Evolutionary conservation across 768 basidiomycete species (phyloP).

Genomic region (Vararia minispora): DNA sequence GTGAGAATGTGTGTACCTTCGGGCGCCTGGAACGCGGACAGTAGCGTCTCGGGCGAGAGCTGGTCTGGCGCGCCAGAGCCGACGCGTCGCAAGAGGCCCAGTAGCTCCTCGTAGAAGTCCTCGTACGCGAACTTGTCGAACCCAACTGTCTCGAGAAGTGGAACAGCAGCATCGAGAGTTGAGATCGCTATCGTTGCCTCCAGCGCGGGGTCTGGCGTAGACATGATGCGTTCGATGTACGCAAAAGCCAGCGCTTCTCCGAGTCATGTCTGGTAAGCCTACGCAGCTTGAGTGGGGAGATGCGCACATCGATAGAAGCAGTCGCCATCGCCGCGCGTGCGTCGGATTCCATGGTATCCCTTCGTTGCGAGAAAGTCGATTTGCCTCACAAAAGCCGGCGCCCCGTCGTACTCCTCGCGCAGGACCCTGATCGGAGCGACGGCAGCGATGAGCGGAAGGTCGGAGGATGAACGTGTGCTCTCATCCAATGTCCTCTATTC

Average conservation of each 20-base stretch:
- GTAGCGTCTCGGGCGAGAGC: constrained; percentile 28
- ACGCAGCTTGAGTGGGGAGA: neutral
- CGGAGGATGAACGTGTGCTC: constrained; percentile 23
- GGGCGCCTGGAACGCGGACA: constrained; percentile 42
- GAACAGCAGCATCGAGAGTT: constrained; percentile 35
- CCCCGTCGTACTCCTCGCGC: constrained; percentile 58
- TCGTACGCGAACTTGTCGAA: constrained; percentile 63
- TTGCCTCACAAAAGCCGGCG: constrained; percentile 53
- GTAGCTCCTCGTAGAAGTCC: constrained; percentile 64
- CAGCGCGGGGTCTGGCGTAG: constrained; percentile 29
- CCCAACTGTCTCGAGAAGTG: constrained; percentile 41
- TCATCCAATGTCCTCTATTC: neutral
- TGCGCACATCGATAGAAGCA: constrained; percentile 83
- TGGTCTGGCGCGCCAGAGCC: constrained; percentile 28
- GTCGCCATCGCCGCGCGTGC: constrained; percentile 73
- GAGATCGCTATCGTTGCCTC: constrained; percentile 42
- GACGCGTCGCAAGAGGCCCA: constrained; percentile 37
- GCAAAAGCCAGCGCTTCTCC: constrained; percentile 67
- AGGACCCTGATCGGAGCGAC: constrained; percentile 42
- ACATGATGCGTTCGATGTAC: constrained; percentile 62
- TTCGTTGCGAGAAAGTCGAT: constrained; percentile 55
- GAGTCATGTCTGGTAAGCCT: constrained; percentile 13
- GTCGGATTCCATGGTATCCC: constrained; percentile 57
- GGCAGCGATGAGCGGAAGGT: constrained; percentile 43
- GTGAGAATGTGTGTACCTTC: constrained; percentile 28